Conservation (phyloP, 768 basidiomycete species). For the Suillus variegatus region DNA sequence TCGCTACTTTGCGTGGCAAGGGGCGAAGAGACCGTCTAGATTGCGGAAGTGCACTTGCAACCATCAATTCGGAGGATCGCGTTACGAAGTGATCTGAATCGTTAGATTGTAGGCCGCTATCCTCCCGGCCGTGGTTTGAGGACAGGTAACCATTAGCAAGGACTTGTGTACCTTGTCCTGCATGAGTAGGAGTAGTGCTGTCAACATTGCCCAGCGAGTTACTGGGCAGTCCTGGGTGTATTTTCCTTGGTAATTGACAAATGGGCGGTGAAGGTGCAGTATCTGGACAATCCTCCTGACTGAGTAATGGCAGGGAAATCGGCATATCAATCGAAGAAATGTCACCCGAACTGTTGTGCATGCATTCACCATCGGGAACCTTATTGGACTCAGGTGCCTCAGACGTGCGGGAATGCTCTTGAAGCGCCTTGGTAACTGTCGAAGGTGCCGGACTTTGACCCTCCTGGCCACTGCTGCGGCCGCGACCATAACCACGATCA, state of each 20-base stretch:
- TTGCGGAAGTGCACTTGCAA: background rate
- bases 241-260: background rate
- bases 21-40: slow-evolving; percentile 16
- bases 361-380: background rate
- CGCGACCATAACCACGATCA: no score
- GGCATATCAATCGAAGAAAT: background rate
- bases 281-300: background rate
- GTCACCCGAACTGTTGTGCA: background rate
- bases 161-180: background rate
- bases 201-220: background rate
- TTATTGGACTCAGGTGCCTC: background rate
- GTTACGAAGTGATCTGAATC: background rate
- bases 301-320: background rate
- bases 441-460: no score
- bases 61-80: background rate
- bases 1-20: slow-evolving; percentile 20
- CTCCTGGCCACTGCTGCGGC: background rate
- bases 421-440: no score
- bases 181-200: background rate
- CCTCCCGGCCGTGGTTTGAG: background rate
- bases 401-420: background rate
- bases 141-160: background rate
- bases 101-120: background rate
- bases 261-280: background rate
- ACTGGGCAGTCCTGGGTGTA: background rate